Percentiles rank a stretch among this genome's conserved stretches.
Evolutionary conservation across 495 filamentous ascomycete species (phyloP).

Genomic region (Podospora appendiculata): DNA sequence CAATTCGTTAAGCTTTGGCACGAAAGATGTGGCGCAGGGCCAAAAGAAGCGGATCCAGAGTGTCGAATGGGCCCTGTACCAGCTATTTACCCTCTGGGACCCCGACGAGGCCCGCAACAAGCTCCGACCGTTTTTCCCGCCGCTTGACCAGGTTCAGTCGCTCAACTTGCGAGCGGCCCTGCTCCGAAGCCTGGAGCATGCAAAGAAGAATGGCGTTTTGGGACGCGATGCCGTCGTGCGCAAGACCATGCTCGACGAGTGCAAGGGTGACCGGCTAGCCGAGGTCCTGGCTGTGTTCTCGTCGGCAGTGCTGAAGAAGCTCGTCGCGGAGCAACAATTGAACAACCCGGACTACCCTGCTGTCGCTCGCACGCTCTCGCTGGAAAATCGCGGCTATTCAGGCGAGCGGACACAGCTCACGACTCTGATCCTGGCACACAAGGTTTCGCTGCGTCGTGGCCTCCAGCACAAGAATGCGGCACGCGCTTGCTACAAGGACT

Average conservation of each 20-base stretch:
- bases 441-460: constrained; percentile 47
- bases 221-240: constrained; percentile 69
- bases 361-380: constrained; percentile 53
- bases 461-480: constrained; percentile 50
- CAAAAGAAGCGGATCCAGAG: constrained; percentile 71
- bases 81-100: constrained; percentile 77
- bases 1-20: constrained; percentile 53
- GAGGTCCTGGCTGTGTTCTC: constrained; percentile 77
- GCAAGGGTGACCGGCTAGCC: constrained; percentile 72
- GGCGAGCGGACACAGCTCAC: constrained; percentile 53
- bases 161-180: constrained; percentile 80
- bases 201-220: constrained; percentile 79
- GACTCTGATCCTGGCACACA: constrained; percentile 66
- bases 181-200: constrained; percentile 66
- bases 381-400: constrained; percentile 50
- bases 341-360: constrained; percentile 24
- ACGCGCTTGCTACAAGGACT: constrained; percentile 42
- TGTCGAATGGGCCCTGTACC: constrained; percentile 79
- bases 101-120: constrained; percentile 67
- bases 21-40: constrained; percentile 57
- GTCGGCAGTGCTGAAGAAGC: constrained; percentile 66
- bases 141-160: constrained; percentile 77
- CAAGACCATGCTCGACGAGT: constrained; percentile 90
- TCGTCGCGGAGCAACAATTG: constrained; percentile 38
- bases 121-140: constrained; percentile 82